Evolutionary conservation across 73 alveolate species (phyloP).

Genomic region (Tetrahymena elliotti): DNA sequence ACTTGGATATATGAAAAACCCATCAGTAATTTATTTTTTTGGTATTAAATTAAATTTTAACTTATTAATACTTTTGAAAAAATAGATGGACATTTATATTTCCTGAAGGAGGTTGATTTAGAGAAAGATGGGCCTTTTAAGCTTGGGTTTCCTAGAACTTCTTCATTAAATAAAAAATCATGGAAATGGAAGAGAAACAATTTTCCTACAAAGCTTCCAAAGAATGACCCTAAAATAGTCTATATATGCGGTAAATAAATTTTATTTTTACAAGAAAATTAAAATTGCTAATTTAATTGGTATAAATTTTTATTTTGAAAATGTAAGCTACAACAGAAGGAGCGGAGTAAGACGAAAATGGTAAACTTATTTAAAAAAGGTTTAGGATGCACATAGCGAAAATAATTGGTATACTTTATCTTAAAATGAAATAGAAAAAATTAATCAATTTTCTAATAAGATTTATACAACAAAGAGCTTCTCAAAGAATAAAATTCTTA

Average conservation of each 20-base stretch:
- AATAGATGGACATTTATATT: not conserved
- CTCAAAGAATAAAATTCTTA: not conserved
- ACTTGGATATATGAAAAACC: not conserved
- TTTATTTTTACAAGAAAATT: not conserved
- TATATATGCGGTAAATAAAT: not conserved
- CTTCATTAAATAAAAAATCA: not conserved
- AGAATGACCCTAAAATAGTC: not conserved
- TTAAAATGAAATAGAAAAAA: too few species aligned
- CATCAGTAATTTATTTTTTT: not conserved
- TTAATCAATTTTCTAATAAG: not conserved
- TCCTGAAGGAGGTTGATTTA: not conserved
- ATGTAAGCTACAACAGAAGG: not conserved
- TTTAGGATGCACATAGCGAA: not conserved
- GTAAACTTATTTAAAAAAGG: not conserved
- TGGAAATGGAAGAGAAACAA: not conserved
- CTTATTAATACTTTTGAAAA: not conserved
- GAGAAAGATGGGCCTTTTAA: not conserved
- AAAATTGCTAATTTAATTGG: not conserved
- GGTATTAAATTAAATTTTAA: not conserved
- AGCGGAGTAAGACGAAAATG: not conserved
- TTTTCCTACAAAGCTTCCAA: not conserved
- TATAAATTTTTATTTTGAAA: not conserved
- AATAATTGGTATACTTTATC: not conserved
- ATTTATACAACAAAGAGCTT: not conserved
- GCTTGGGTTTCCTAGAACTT: not conserved